Percentiles rank a stretch among this genome's conserved stretches.
These are phyloP conservation scores for Rutstroemia sydowiana DNA, from an alignment of 2,329 filamentous ascomycete species.

Conservation along the genomic window DNA sequence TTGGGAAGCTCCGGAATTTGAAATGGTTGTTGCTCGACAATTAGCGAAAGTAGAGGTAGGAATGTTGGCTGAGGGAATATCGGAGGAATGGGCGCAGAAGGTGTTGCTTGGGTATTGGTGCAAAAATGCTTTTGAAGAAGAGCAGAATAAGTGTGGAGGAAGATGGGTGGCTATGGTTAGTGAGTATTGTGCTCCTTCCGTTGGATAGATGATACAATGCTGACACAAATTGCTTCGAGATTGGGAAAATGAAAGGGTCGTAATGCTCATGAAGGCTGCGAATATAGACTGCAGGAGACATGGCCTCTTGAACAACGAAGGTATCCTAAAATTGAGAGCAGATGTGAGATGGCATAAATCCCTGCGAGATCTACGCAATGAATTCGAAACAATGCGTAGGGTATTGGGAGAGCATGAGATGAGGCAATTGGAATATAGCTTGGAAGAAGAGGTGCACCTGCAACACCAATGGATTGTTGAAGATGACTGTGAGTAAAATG, in stretches of 20 bases:
- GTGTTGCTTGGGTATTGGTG: not conserved
- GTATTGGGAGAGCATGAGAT: not conserved
- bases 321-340: not conserved
- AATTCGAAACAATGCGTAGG: not conserved
- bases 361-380: not conserved
- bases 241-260: constrained; percentile 4
- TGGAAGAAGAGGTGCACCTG: not conserved
- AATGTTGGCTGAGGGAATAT: not conserved
- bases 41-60: too few relatives aligned
- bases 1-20: too few relatives aligned
- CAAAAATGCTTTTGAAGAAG: not conserved
- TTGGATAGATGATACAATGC: not conserved
- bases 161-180: constrained; percentile 9
- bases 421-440: not conserved
- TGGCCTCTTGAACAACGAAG: not conserved
- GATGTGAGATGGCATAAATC: not conserved
- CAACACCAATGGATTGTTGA: not conserved
- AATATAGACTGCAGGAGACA: not conserved
- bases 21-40: too few relatives aligned
- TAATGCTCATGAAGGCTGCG: not conserved
- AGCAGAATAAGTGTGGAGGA: constrained; percentile 1
- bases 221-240: not conserved
- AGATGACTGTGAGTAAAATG: constrained; percentile 1
- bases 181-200: not conserved
- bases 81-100: not conserved